phyloP scores from a whole-genome alignment of 805 yeast genomes.

The Pichia scutulata region DNA sequence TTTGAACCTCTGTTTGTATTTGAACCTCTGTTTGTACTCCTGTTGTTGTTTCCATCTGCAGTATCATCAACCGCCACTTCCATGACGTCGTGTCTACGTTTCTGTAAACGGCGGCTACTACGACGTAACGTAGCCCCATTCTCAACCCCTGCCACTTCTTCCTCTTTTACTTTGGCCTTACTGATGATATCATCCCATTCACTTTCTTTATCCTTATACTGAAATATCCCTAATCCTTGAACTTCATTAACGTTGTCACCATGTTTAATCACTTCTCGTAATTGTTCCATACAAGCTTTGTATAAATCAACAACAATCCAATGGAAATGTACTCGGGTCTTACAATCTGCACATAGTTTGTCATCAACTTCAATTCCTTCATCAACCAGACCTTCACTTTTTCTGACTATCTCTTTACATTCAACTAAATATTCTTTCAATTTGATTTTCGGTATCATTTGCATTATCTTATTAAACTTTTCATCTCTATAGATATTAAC shows the following conservation, averaged over 20 bases:
- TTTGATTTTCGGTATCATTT: not conserved
- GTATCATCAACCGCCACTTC: slow-evolving; percentile 3
- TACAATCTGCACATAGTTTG: slow-evolving; percentile 40
- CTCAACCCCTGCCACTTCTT: slow-evolving; percentile 8
- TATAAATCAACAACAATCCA: slow-evolving; percentile 35
- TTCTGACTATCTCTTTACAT: not conserved
- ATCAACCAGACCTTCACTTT: slow-evolving; percentile 3
- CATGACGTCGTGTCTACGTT: not conserved
- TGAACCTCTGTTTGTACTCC: too few species aligned
- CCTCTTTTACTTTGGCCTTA: slow-evolving; percentile 1
- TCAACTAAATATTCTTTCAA: not conserved
- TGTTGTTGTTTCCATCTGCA: too few species aligned
- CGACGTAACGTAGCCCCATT: slow-evolving; percentile 16
- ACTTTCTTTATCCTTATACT: slow-evolving; percentile 2
- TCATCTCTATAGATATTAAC: slow-evolving; percentile 6
- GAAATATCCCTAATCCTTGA: not conserved
- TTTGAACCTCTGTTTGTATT: slow-evolving; percentile 1
- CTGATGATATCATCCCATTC: slow-evolving; percentile 5
- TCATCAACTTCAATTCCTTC: slow-evolving; percentile 30
- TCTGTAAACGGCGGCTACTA: not conserved
- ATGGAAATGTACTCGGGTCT: slow-evolving; percentile 40
- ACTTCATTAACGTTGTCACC: not conserved
- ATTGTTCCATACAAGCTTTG: slow-evolving; percentile 11
- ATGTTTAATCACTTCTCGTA: slow-evolving; percentile 1
- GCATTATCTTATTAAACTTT: slow-evolving; percentile 1